Conservation (phyloP, 768 basidiomycete species). For the Hypsizygus marmoreus region DNA sequence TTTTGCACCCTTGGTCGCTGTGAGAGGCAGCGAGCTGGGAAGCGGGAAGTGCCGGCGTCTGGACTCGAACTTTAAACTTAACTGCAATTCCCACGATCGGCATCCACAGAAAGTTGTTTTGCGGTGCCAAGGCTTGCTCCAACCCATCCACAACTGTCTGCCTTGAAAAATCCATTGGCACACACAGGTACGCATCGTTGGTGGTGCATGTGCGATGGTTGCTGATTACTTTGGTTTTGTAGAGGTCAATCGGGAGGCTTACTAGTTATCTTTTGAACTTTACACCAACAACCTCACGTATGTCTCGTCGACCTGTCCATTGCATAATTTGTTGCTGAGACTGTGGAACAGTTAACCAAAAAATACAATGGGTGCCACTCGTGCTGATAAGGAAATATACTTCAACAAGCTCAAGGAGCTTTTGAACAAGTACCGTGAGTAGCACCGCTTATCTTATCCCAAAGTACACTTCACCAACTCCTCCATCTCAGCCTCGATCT, state of each 20-base stretch:
- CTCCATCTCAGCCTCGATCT: slow-evolving; percentile 99
- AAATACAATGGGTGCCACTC: slow-evolving; percentile 84
- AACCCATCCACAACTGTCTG: slow-evolving; percentile 42
- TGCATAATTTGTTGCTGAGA: not conserved
- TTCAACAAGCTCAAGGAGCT: slow-evolving; percentile 94
- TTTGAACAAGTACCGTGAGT: slow-evolving; percentile 85
- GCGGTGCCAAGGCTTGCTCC: slow-evolving; percentile 14
- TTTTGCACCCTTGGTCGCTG: slow-evolving; percentile 4
- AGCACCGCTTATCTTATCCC: not conserved
- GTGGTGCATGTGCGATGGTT: not conserved
- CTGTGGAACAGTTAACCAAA: slow-evolving; percentile 24
- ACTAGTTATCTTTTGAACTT: slow-evolving; percentile 42
- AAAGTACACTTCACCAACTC: too few species aligned
- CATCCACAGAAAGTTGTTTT: slow-evolving; percentile 40
- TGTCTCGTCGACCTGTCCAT: slow-evolving; percentile 2
- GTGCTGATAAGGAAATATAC: slow-evolving; percentile 88
- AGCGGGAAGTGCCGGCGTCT: slow-evolving; percentile 14
- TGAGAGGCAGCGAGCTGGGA: slow-evolving; percentile 1
- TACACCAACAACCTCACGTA: slow-evolving; percentile 15
- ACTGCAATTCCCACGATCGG: slow-evolving; percentile 30
- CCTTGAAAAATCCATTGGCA: slow-evolving; percentile 98
- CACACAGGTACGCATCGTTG: slow-evolving; percentile 52
- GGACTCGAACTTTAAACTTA: slow-evolving; percentile 33
- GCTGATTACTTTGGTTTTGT: not conserved
- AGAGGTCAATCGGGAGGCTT: slow-evolving; percentile 92